phyloP scores from a whole-genome alignment of 441 rosid species.

The Isatis lusitanica region DNA sequence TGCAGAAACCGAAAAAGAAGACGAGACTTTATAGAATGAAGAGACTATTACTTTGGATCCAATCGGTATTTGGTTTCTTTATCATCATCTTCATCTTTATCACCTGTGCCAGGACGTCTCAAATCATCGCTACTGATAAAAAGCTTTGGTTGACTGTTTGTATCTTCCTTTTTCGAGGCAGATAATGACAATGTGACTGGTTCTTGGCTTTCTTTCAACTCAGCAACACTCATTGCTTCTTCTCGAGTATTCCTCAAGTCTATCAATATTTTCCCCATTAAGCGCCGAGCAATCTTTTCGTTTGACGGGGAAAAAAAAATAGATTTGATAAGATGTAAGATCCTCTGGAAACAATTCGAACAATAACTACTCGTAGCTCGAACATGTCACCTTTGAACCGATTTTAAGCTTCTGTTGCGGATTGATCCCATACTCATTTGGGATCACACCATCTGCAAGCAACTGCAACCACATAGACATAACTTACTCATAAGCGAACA shows the following conservation, averaged over 20 bases:
- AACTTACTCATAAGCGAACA: constrained; percentile 17
- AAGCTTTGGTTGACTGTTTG: constrained; percentile 56
- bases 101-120: constrained; percentile 75
- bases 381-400: constrained; percentile 84
- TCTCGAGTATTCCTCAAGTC: constrained; percentile 96
- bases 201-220: constrained; percentile 80
- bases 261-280: constrained; percentile 95
- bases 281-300: constrained; percentile 87
- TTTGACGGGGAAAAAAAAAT: neutral
- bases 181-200: constrained; percentile 43
- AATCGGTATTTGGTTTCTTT: constrained; percentile 95
- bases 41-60: constrained; percentile 77
- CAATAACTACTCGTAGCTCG: neutral
- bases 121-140: constrained; percentile 57
- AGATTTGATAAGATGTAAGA: constrained; percentile 2
- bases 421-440: constrained; percentile 98
- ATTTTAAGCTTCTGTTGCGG: constrained; percentile 97
- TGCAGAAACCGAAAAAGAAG: neutral
- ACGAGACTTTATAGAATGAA: neutral
- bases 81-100: constrained; percentile 96
- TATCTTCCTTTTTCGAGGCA: constrained; percentile 51
- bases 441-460: constrained; percentile 99
- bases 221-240: constrained; percentile 93
- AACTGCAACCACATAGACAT: constrained; percentile 50
- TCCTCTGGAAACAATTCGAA: neutral